A percentile compares a stretch with the other conserved stretches of the same genome.
Conservation (phyloP, 768 basidiomycete genomes). For the Amyloporia xantha region DNA sequence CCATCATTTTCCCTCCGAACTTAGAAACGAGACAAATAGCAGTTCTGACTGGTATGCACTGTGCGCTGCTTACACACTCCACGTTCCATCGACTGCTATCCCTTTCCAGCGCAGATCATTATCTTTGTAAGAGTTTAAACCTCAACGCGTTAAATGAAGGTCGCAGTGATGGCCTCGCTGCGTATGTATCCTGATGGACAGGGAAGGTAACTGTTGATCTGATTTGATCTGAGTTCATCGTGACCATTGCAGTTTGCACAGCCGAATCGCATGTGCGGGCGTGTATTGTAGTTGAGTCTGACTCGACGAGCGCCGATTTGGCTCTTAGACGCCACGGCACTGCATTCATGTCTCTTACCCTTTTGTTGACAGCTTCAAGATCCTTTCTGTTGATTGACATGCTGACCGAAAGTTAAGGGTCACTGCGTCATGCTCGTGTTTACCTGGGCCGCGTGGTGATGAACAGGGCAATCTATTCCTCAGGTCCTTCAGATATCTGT, state of each 20-base stretch:
- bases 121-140: no score
- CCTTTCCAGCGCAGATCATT: no score
- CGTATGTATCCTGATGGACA: no score
- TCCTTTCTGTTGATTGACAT: neutral
- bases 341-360: neutral
- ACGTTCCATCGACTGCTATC: no score
- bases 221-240: neutral
- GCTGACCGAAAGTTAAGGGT: neutral
- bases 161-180: no score
- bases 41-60: no score
- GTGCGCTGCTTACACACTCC: no score
- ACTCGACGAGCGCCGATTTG: neutral
- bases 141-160: no score
- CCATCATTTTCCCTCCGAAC: no score
- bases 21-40: no score
- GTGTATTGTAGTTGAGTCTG: no score
- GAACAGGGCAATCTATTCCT: neutral
- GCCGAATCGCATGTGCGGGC: neutral
- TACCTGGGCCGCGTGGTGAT: neutral
- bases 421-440: neutral
- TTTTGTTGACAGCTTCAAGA: neutral
- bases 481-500: slow-evolving; percentile 3
- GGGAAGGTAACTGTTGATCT: slow-evolving; percentile 1
- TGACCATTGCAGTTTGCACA: slow-evolving; percentile 1
- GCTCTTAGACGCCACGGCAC: neutral